phyloP scores from a whole-genome alignment of 768 basidiomycete species.

The Auricularia sp. region DNA sequence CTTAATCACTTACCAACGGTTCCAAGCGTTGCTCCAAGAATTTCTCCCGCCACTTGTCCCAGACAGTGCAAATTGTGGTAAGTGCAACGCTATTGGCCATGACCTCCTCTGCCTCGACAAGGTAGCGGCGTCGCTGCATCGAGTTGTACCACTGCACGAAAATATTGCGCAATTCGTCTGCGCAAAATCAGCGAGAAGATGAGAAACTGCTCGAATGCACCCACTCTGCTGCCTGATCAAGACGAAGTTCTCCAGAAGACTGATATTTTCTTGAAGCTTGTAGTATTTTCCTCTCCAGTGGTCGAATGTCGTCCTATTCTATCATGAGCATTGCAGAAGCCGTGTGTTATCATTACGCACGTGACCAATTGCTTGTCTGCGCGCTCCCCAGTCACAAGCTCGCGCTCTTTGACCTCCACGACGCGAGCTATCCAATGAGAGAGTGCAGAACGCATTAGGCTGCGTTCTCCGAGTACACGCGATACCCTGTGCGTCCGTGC shows the following conservation, averaged over 20 bases:
- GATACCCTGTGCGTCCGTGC: background rate
- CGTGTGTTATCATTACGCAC: constrained; percentile 19
- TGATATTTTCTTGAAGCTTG: constrained; percentile 60
- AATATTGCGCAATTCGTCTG: constrained; percentile 57
- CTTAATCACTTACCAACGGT: constrained; percentile 42
- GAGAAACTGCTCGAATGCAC: background rate
- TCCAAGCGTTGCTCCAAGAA: constrained; percentile 56
- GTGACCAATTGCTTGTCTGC: constrained; percentile 27
- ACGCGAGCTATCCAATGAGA: constrained; percentile 59
- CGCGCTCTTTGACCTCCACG: constrained; percentile 62
- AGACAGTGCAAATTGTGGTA: constrained; percentile 37
- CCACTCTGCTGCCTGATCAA: background rate
- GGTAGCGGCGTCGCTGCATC: constrained; percentile 47
- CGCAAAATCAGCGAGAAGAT: background rate
- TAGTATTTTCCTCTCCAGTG: constrained; percentile 40
- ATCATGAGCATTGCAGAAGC: too few species aligned
- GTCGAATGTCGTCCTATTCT: constrained; percentile 23
- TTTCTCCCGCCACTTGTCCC: constrained; percentile 75
- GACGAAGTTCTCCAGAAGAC: constrained; percentile 59
- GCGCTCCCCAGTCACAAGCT: constrained; percentile 51
- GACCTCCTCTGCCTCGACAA: constrained; percentile 55
- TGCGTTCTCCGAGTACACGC: background rate
- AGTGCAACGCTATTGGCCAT: constrained; percentile 34
- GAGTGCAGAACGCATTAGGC: background rate
- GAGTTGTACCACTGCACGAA: constrained; percentile 65